Evolutionary conservation across 441 rosid species (phyloP).

Genomic region (Aleurites moluccanus): DNA sequence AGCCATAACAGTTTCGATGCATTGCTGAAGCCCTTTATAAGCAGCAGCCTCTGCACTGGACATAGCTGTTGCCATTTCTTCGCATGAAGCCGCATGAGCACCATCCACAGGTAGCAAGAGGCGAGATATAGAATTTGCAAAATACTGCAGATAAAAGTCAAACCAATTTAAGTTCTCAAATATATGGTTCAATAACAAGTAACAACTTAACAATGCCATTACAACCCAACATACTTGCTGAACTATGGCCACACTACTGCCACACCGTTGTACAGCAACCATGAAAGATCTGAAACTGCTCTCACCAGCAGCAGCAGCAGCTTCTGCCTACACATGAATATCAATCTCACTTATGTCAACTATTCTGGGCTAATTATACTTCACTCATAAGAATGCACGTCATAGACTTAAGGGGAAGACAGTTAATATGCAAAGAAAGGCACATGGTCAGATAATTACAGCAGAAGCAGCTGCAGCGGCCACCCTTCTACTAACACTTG

Average conservation of each 20-base stretch:
- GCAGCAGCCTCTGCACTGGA: constrained; percentile 98
- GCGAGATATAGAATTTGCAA: constrained; percentile 95
- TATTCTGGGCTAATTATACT: constrained; percentile 15
- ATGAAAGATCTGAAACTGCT: constrained; percentile 98
- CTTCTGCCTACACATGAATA: constrained; percentile 81
- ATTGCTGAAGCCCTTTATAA: constrained; percentile 96
- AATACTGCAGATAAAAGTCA: constrained; percentile 57
- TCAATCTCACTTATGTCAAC: constrained; percentile 26
- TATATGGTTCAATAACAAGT: constrained; percentile 10
- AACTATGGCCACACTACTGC: constrained; percentile 97
- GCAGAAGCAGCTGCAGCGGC: constrained; percentile 99
- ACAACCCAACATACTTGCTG: constrained; percentile 72
- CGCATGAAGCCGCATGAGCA: constrained; percentile 97
- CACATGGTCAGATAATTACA: constrained; percentile 50
- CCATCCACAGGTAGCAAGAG: constrained; percentile 98
- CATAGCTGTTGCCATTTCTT: constrained; percentile 99
- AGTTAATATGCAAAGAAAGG: constrained; percentile 25
- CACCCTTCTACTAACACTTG: constrained; percentile 85
- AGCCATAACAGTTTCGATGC: constrained; percentile 99
- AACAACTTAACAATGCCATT: constrained; percentile 11
- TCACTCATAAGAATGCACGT: background rate
- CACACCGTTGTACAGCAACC: constrained; percentile 99
- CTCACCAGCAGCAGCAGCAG: constrained; percentile 99
- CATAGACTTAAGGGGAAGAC: background rate
- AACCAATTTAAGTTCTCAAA: constrained; percentile 20